These are phyloP conservation scores for Candida yuanshanica DNA, from an alignment of 805 yeast species.

Conservation along the genomic window DNA sequence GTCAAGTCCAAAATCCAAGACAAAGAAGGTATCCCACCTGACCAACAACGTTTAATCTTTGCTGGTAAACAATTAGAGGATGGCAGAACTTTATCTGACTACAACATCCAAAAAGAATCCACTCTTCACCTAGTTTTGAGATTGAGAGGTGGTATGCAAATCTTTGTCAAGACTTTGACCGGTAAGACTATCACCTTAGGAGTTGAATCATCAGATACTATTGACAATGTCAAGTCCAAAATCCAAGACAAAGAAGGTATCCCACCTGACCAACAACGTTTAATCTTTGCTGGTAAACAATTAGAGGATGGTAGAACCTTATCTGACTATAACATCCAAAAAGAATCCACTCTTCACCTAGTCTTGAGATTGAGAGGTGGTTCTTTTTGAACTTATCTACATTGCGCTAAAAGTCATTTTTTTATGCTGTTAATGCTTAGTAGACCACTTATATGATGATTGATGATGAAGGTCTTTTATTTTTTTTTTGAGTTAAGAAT, in stretches of 20 bases:
- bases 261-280: conserved; percentile 98
- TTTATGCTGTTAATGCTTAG: background rate
- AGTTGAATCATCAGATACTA: conserved; percentile 96
- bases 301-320: conserved; percentile 91
- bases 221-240: conserved; percentile 90
- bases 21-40: conserved; percentile 99
- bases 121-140: conserved; percentile 78
- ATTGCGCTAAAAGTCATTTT: background rate
- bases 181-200: conserved; percentile 97
- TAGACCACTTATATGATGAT: background rate
- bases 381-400: background rate
- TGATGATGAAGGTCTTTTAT: background rate
- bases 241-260: conserved; percentile 98
- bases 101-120: conserved; percentile 93
- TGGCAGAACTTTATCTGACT: conserved; percentile 88
- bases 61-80: conserved; percentile 96
- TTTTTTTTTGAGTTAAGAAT: background rate
- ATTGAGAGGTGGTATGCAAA: conserved; percentile 87
- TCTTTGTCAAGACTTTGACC: conserved; percentile 94
- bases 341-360: conserved; percentile 82
- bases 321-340: conserved; percentile 91
- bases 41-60: conserved; percentile 90
- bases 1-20: conserved; percentile 94
- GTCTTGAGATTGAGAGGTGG: conserved; percentile 86
- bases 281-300: conserved; percentile 94